These are phyloP conservation scores for Neophaeococcomyces mojaviensis DNA, from an alignment of 2,329 filamentous ascomycete species.

Conservation along the genomic window DNA sequence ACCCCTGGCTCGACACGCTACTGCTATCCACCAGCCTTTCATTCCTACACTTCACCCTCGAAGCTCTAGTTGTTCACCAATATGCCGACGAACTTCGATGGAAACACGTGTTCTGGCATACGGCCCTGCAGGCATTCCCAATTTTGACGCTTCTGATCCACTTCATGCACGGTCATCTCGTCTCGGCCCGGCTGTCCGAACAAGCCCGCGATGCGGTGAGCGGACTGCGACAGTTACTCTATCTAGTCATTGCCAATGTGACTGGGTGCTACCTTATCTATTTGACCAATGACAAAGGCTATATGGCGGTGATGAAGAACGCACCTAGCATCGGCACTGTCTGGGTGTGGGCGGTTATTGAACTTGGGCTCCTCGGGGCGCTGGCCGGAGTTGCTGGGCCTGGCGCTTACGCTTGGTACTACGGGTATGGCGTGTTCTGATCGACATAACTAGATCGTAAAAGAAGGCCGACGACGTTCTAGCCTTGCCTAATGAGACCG, in stretches of 20 bases:
- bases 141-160: slow-evolving; percentile 38
- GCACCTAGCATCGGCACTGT: slow-evolving; percentile 81
- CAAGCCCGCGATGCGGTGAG: slow-evolving; percentile 5
- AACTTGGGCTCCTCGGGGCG: slow-evolving; percentile 66
- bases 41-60: slow-evolving; percentile 38
- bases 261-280: slow-evolving; percentile 74
- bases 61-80: slow-evolving; percentile 40
- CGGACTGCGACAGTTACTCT: slow-evolving; percentile 41
- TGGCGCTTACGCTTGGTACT: slow-evolving; percentile 47
- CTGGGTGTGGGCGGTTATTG: slow-evolving; percentile 89
- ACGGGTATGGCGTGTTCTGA: slow-evolving; percentile 41
- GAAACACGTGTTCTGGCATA: slow-evolving; percentile 25
- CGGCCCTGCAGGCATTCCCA: slow-evolving; percentile 34
- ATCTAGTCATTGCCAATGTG: slow-evolving; percentile 53
- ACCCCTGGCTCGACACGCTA: slow-evolving; percentile 37
- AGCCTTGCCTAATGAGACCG: too few relatives aligned
- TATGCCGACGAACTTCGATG: slow-evolving; percentile 31
- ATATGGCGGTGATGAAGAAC: slow-evolving; percentile 84
- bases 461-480: neutral
- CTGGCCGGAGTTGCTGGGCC: slow-evolving; percentile 48
- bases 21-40: slow-evolving; percentile 37
- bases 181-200: slow-evolving; percentile 17
- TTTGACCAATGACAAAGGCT: slow-evolving; percentile 70
- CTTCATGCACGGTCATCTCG: slow-evolving; percentile 37
- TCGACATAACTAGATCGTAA: neutral